phyloP scores from a whole-genome alignment of 1,139 yeast genomes.

The Sugiyamaella japonica region DNA sequence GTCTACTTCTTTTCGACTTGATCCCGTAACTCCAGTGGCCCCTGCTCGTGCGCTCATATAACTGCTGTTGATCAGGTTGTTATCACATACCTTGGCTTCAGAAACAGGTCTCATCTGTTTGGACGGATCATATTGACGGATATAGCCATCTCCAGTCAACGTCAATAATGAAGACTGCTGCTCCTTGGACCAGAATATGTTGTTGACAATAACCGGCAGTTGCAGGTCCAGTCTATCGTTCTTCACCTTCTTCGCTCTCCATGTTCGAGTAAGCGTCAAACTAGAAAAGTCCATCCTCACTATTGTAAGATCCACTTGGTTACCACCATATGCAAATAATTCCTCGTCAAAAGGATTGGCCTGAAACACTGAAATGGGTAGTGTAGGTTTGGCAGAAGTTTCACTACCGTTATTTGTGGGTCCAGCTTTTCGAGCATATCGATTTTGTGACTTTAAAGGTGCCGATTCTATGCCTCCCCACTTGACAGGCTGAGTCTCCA shows the following conservation, averaged over 20 bases:
- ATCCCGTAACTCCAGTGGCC: conserved; percentile 20
- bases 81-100: conserved; percentile 24
- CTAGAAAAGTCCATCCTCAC: conserved; percentile 23
- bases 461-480: conserved; percentile 9
- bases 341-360: conserved; percentile 21
- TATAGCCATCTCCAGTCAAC: conserved; percentile 68
- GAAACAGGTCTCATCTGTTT: conserved; percentile 36
- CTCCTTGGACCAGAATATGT: conserved; percentile 35
- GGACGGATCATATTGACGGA: conserved; percentile 40
- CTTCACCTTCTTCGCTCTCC: conserved; percentile 44
- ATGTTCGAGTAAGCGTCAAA: conserved; percentile 25
- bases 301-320: conserved; percentile 47
- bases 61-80: conserved; percentile 2
- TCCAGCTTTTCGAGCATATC: conserved; percentile 1
- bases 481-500: not conserved
- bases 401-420: not conserved
- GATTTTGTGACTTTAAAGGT: not conserved
- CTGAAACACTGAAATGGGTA: conserved; percentile 5
- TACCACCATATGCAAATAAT: conserved; percentile 46
- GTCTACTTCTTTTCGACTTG: conserved; percentile 11
- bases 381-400: not conserved
- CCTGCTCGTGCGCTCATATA: conserved; percentile 7
- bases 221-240: conserved; percentile 41
- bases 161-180: conserved; percentile 47
- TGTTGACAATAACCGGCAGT: conserved; percentile 42